Conservation (phyloP, 2,329 filamentous ascomycete species). For the Pseudogymnoascus sp. region DNA sequence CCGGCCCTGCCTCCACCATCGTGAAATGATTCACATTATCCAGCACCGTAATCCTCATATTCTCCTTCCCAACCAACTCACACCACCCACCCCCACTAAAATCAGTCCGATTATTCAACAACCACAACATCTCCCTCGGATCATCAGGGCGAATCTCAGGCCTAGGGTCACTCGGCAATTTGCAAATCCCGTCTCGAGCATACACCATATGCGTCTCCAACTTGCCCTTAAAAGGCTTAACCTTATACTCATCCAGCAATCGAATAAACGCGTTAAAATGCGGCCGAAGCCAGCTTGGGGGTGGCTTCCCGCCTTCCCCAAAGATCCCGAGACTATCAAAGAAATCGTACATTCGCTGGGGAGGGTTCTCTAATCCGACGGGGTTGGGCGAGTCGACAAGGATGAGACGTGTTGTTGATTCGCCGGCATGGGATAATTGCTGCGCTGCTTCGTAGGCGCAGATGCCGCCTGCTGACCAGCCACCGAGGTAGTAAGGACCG, state of each 20-base stretch:
- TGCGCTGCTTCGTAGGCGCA: constrained; percentile 42
- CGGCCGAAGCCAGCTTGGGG: constrained; percentile 44
- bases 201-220: constrained; percentile 11
- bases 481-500: constrained; percentile 44
- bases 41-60: neutral
- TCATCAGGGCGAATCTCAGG: constrained; percentile 8
- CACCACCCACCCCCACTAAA: constrained; percentile 14
- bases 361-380: constrained; percentile 42
- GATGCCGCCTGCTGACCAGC: constrained; percentile 49
- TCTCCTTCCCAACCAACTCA: constrained; percentile 8
- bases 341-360: constrained; percentile 43
- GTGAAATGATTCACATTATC: constrained; percentile 16
- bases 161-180: neutral
- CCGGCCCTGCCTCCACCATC: constrained; percentile 13
- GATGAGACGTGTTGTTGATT: constrained; percentile 35
- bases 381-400: constrained; percentile 41
- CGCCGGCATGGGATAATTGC: constrained; percentile 34
- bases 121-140: neutral
- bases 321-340: constrained; percentile 43
- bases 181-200: neutral
- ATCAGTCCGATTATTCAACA: constrained; percentile 14
- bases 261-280: constrained; percentile 47
- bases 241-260: constrained; percentile 40
- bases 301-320: constrained; percentile 20
- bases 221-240: constrained; percentile 21